Evolutionary conservation across 371 early-diverging fungal genomes (phyloP).

Genomic region (Mucor velutinosus): DNA sequence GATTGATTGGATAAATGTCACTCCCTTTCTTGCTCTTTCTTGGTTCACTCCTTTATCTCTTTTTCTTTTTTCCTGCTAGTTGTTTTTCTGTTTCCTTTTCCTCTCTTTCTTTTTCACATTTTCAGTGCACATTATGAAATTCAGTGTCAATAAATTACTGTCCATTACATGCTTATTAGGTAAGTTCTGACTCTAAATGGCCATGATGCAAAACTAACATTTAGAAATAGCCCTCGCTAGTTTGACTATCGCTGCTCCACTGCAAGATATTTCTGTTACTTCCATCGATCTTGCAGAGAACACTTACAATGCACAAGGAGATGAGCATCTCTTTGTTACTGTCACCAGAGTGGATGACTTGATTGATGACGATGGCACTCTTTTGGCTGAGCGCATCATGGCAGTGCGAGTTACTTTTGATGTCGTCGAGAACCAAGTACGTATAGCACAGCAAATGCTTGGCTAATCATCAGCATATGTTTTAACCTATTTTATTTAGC

Average conservation of each 20-base stretch:
- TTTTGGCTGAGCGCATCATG: conserved; percentile 68
- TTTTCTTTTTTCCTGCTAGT: background rate
- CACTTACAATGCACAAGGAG: conserved; percentile 31
- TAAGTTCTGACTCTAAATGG: background rate
- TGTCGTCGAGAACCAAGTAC: conserved; percentile 59
- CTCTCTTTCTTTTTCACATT: background rate
- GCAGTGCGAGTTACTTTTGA: conserved; percentile 73
- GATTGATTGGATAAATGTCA: background rate
- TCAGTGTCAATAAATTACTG: conserved; percentile 15
- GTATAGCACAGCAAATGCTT: background rate
- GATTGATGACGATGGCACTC: conserved; percentile 63
- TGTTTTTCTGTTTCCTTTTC: conserved; percentile 1
- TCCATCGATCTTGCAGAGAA: conserved; percentile 45
- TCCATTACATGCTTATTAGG: conserved; percentile 20
- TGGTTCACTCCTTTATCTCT: background rate
- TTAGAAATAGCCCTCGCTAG: conserved; percentile 18
- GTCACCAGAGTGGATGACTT: conserved; percentile 74
- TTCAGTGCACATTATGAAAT: conserved; percentile 11
- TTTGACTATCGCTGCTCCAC: conserved; percentile 39
- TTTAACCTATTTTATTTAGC: conserved; percentile 20
- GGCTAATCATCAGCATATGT: background rate
- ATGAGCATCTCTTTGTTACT: conserved; percentile 58
- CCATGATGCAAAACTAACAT: background rate
- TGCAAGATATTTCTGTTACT: conserved; percentile 50
- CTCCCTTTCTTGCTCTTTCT: background rate